These are phyloP conservation scores for Excoecaria cochinchinensis DNA, from an alignment of 345 rosid genomes.

Conservation along the genomic window DNA sequence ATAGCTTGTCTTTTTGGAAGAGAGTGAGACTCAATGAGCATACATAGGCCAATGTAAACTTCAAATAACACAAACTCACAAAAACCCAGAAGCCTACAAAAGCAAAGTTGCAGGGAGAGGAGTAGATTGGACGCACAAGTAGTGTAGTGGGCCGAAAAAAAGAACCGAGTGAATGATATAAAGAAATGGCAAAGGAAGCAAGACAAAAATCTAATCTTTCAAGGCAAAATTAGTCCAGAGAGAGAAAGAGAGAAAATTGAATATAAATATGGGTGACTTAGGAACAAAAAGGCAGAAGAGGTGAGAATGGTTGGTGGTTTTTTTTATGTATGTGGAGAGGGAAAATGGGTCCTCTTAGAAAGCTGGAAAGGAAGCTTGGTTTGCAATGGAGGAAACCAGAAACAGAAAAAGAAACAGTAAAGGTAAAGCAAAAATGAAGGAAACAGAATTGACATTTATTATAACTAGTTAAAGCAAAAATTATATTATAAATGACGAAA, in stretches of 20 bases:
- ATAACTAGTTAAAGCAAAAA: too few species aligned
- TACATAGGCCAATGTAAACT: constrained; percentile 44
- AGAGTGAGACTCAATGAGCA: constrained; percentile 46
- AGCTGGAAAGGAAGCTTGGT: constrained; percentile 78
- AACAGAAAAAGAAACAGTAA: constrained; percentile 41
- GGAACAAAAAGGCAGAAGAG: constrained; percentile 22
- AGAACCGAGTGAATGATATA: constrained; percentile 10
- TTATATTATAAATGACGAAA: too few species aligned
- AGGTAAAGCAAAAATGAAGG: constrained; percentile 39
- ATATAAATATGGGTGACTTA: background rate
- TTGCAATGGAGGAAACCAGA: constrained; percentile 83
- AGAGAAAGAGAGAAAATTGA: background rate
- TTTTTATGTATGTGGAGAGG: constrained; percentile 20
- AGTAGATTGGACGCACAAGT: constrained; percentile 43
- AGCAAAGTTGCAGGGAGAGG: constrained; percentile 15
- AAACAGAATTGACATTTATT: background rate
- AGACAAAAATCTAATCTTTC: constrained; percentile 42
- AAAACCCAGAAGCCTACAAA: constrained; percentile 25
- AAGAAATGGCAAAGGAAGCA: constrained; percentile 17
- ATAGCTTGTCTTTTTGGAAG: constrained; percentile 35
- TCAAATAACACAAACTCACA: constrained; percentile 30
- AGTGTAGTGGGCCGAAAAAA: constrained; percentile 22
- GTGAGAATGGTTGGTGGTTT: constrained; percentile 58
- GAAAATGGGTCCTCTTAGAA: constrained; percentile 35
- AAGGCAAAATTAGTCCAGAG: constrained; percentile 32